Conservation (phyloP, 2,329 filamentous ascomycete species). For the Ascochyta fabae region DNA sequence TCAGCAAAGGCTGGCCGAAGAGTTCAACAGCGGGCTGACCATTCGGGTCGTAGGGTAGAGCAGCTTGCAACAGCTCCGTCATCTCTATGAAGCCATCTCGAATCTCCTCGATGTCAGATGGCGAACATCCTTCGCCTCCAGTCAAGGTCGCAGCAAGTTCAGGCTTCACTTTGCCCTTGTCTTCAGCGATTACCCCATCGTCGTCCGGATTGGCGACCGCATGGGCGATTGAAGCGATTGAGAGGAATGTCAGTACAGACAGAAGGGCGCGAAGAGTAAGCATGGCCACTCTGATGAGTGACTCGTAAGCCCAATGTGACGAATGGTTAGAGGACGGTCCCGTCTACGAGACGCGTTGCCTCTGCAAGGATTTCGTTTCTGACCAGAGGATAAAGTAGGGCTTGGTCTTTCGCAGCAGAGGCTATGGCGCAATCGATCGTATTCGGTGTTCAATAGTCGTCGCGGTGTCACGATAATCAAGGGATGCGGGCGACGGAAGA, state of each 20-base stretch:
- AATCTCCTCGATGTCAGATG: constrained; percentile 35
- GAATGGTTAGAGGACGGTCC: background rate
- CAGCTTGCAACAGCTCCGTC: constrained; percentile 37
- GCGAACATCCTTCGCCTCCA: constrained; percentile 40
- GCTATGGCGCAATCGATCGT: constrained; percentile 2
- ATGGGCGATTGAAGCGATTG: constrained; percentile 26
- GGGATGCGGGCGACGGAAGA: background rate
- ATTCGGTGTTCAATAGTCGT: background rate
- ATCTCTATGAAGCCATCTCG: constrained; percentile 43
- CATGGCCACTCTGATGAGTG: constrained; percentile 24
- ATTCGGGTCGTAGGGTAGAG: constrained; percentile 30
- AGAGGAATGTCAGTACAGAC: constrained; percentile 32
- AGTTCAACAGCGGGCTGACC: constrained; percentile 37
- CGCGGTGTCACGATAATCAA: background rate
- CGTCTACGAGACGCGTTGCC: constrained; percentile 1
- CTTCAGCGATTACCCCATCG: constrained; percentile 33
- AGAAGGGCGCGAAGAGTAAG: constrained; percentile 27
- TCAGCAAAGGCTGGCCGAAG: constrained; percentile 32
- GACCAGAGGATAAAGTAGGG: background rate
- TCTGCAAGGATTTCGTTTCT: background rate
- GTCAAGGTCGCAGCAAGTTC: constrained; percentile 36
- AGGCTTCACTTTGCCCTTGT: constrained; percentile 20
- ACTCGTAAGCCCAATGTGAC: constrained; percentile 1
- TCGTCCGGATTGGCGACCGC: constrained; percentile 32
- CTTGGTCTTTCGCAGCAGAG: background rate